Base-by-base conservation (phyloP, 2,329 filamentous ascomycete genomes). In the Fusarium musae region DNA sequence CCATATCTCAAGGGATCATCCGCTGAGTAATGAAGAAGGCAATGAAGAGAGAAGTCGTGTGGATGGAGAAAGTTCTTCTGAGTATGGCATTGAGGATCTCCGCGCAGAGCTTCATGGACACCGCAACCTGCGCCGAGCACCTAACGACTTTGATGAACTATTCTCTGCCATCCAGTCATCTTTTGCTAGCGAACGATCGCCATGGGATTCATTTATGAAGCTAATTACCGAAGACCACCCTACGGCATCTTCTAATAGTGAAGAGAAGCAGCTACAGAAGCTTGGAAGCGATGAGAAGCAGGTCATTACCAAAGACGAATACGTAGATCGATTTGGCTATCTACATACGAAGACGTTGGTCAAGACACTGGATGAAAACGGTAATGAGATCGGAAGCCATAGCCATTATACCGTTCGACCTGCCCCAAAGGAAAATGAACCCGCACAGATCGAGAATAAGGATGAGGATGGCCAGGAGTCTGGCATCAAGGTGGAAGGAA, bases 301-400 rank as follows among this genome's bases (percentile, higher is more conserved):
- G 59, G 79, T 81, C 32, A 78, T 83, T 32, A 79, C 80, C 4
- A 83, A 79, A 32, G 80, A 84, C 9, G 83, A 87, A 67, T 81
- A 83, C 57, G 80, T 84, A 9, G 85, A 87, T 73, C 72, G 77
- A 12, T 82, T 81, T 57, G 86, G 85, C 37, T 84, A 85, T 69
- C 72, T 82, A 17, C 84, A 86, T 64, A 81, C 80, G 58, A 85
- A 83, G 72, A 80, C 81, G 13, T 83, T 82, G 11, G 80, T 83
- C 32, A 83, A 80, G 66, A 83, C 78, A 12, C 75, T 84, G 13
- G 83, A 87, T 43, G 78, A 79, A 26, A 75, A 85, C 12, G 86
- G 85, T 49, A 80, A 81, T 17, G 81, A 85, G 63, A 77, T 86
- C 21, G 79, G 82, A 39, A 80, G 77, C 11, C 78, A 82, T 69